Evolutionary conservation across 345 rosid species (phyloP).

Genomic region (Aethionema arabicum): DNA sequence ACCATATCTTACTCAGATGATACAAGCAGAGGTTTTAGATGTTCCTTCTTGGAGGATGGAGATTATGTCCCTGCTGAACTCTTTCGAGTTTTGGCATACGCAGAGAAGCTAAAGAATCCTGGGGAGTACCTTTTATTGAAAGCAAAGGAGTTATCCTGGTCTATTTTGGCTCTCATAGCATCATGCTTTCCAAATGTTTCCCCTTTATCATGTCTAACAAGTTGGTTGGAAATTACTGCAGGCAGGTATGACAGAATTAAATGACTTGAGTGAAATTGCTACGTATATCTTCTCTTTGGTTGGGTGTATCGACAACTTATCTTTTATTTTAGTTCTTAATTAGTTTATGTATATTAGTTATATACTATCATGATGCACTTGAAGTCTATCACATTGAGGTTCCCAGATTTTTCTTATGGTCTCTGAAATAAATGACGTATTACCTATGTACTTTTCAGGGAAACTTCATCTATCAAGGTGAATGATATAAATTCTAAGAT

Average conservation of each 20-base stretch:
- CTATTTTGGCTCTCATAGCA: conserved; percentile 90
- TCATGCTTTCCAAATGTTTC: conserved; percentile 90
- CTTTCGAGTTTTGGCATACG: conserved; percentile 81
- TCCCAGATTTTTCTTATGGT: neutral
- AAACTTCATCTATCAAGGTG: conserved; percentile 94
- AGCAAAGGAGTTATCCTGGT: conserved; percentile 96
- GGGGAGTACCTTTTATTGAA: conserved; percentile 78
- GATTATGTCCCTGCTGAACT: conserved; percentile 68
- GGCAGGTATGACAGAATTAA: conserved; percentile 60
- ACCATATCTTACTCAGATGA: conserved; percentile 48
- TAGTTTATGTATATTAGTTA: neutral
- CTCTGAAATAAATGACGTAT: conserved; percentile 21
- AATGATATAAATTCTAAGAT: conserved; percentile 84
- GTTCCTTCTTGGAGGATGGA: conserved; percentile 55
- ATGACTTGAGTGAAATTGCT: conserved; percentile 16
- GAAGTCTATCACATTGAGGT: conserved; percentile 11
- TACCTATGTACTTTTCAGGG: conserved; percentile 52
- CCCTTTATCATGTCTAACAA: conserved; percentile 78
- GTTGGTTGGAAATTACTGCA: conserved; percentile 99
- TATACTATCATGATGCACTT: conserved; percentile 12
- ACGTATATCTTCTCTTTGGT: neutral
- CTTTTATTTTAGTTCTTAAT: neutral
- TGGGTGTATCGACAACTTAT: conserved; percentile 17
- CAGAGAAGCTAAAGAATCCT: conserved; percentile 81
- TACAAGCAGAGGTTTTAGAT: conserved; percentile 43